Conservation (phyloP, 2,329 filamentous ascomycete species). For the Sarocladiaceae sp. region DNA sequence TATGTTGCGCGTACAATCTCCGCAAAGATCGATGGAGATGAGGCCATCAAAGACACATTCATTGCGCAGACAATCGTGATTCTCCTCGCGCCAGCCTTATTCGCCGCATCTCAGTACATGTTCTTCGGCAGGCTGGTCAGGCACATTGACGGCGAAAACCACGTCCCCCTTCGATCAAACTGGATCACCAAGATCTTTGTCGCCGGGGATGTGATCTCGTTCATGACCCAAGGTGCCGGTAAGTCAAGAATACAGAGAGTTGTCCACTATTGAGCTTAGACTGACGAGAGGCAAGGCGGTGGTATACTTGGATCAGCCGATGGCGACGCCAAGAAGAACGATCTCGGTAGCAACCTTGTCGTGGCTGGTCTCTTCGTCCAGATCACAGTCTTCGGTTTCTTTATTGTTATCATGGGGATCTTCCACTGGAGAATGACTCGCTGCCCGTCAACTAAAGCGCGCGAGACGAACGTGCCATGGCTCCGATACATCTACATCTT, state of each 20-base stretch:
- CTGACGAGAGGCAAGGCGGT: neutral
- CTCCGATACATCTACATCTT: slow-evolving; percentile 20
- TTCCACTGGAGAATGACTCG: slow-evolving; percentile 30
- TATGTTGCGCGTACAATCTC: slow-evolving; percentile 29
- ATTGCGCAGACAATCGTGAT: slow-evolving; percentile 26
- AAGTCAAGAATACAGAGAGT: neutral
- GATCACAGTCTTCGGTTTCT: slow-evolving; percentile 45
- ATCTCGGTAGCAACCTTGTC: slow-evolving; percentile 37
- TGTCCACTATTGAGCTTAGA: no score
- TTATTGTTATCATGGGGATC: slow-evolving; percentile 35
- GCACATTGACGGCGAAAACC: slow-evolving; percentile 25
- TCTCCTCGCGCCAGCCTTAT: slow-evolving; percentile 29
- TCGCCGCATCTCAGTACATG: slow-evolving; percentile 35
- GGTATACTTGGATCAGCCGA: slow-evolving; percentile 2
- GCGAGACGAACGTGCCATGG: slow-evolving; percentile 18
- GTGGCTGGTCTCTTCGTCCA: slow-evolving; percentile 47
- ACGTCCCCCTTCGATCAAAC: slow-evolving; percentile 30
- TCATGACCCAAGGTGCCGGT: slow-evolving; percentile 21
- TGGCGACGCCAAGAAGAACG: neutral
- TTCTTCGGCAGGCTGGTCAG: slow-evolving; percentile 29
- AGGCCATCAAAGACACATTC: slow-evolving; percentile 17
- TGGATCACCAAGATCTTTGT: slow-evolving; percentile 44
- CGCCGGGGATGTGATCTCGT: slow-evolving; percentile 37
- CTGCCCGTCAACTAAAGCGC: slow-evolving; percentile 9
- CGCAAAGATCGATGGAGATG: neutral